Conservation (phyloP, 192 early-diverging fungal genomes). For the Coemansia furcata region DNA sequence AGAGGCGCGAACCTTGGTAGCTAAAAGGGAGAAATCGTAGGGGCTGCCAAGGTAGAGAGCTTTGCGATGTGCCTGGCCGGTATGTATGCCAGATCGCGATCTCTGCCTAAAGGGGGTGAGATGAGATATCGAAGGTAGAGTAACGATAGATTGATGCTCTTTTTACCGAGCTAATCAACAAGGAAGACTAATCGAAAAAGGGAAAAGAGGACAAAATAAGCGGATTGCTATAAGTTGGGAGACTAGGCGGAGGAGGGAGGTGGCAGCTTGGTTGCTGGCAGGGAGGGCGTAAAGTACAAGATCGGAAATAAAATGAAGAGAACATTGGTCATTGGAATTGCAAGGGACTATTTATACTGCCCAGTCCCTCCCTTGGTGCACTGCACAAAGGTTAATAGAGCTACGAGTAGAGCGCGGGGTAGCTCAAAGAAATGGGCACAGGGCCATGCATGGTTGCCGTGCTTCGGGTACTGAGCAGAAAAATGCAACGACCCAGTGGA, state of each 20-base stretch:
- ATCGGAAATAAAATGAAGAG: background rate
- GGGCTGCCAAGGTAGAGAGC: background rate
- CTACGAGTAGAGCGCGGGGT: background rate
- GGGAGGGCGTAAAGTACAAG: background rate
- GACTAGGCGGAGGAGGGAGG: background rate
- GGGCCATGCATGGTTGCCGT: slow-evolving; percentile 6
- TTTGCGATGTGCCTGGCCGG: background rate
- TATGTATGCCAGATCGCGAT: background rate
- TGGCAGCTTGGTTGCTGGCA: background rate
- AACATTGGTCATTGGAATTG: background rate
- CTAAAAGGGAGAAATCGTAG: background rate
- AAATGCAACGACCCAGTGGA: background rate
- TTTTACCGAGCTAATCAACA: background rate
- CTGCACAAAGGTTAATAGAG: background rate
- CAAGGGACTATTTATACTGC: background rate
- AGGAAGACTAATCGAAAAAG: background rate
- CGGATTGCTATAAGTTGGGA: background rate
- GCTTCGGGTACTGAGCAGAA: slow-evolving; percentile 1
- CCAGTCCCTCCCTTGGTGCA: background rate
- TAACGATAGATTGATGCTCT: background rate
- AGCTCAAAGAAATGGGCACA: slow-evolving; percentile 2
- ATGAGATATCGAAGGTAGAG: background rate
- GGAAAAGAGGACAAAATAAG: background rate
- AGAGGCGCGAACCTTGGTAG: slow-evolving; percentile 1
- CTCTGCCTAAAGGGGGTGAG: background rate